Base-by-base conservation (phyloP, 2,329 filamentous ascomycete species). In the Gyromitra esculenta region DNA sequence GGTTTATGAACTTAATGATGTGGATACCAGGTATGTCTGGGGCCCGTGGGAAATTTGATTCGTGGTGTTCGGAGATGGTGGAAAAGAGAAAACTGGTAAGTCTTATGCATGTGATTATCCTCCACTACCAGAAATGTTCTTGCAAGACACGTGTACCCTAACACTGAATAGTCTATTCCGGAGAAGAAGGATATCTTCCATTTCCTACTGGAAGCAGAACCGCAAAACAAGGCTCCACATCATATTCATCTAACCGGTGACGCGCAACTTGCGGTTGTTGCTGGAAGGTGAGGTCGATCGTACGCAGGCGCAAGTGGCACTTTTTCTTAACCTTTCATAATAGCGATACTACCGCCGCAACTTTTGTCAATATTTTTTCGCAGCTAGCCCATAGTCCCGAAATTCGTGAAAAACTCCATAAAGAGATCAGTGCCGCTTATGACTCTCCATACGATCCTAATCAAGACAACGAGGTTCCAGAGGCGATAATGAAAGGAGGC, bases 291-390 rank as follows among this genome's bases (percentile, higher is more conserved):
- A 31, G n/a, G 48, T 8, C 18, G 9, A 13, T 60, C 21, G 5
- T 39, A n/a, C 35, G 13, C n/a, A 56, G 11, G 18, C 21, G 15
- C 15, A 4, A 37, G 56, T 15, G 21, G 9, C 7, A n/a, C 13
- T 5, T n/a, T 5, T 6, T 50, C n/a, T 5, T 37, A 50, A 64
- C 6, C 5, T 5, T 35, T 56, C 9, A 71, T 6, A 9, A 72
- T 8, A 73, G 69, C 43, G 63, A 77, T 50, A 73, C 68, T 31
- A 69, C 69, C 15, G 63, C 68, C 8, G 35, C 37, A 11, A 73
- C 63, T 37, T 62, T 73, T 37, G 45, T 77, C 13, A 57, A 66
- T 11, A 72, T 65, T 4, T 68, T 73, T 66, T 35, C 54, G 13
- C 59, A 73, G 39, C 48, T 70, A 3, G 39, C 54, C n/a, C 15